Percentiles rank a stretch among this genome's conserved stretches.
Evolutionary conservation across 1,284 basidiomycete species (phyloP).

Genomic region (Coniophora puteana): DNA sequence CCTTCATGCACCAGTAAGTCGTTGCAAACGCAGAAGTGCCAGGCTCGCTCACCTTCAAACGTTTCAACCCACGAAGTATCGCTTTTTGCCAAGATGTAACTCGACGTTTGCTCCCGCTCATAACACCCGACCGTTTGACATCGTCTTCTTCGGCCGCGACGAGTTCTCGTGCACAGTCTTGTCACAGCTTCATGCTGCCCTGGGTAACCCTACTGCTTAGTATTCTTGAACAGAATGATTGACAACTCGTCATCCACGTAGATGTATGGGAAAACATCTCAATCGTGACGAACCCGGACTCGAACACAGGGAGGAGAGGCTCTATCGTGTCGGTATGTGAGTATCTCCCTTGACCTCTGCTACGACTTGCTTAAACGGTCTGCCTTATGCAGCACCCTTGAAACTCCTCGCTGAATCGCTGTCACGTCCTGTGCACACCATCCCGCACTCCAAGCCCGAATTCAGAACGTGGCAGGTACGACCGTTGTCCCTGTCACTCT

Average conservation of each 20-base stretch:
- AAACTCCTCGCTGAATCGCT: constrained; percentile 48
- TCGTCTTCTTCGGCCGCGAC: constrained; percentile 47
- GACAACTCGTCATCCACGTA: no score
- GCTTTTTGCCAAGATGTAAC: no score
- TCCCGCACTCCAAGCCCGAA: constrained; percentile 50
- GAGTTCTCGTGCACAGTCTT: constrained; percentile 43
- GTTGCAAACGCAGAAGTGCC: no score
- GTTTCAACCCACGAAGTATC: no score
- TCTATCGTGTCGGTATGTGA: neutral
- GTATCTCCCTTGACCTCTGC: no score
- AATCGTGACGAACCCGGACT: constrained; percentile 37
- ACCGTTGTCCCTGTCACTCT: constrained; percentile 6
- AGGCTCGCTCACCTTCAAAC: no score
- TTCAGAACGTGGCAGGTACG: constrained; percentile 60
- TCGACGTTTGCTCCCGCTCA: no score
- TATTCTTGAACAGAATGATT: no score
- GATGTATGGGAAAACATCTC: neutral
- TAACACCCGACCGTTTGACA: constrained; percentile 24
- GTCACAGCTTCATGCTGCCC: constrained; percentile 28
- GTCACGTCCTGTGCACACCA: constrained; percentile 48
- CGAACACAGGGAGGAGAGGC: constrained; percentile 22
- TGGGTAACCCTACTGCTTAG: no score
- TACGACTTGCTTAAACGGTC: no score
- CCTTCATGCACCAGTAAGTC: no score
- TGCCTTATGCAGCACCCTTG: constrained; percentile 66